Base-by-base conservation (phyloP, 1,139 yeast genomes). In the Wickerhamomyces sp. region DNA sequence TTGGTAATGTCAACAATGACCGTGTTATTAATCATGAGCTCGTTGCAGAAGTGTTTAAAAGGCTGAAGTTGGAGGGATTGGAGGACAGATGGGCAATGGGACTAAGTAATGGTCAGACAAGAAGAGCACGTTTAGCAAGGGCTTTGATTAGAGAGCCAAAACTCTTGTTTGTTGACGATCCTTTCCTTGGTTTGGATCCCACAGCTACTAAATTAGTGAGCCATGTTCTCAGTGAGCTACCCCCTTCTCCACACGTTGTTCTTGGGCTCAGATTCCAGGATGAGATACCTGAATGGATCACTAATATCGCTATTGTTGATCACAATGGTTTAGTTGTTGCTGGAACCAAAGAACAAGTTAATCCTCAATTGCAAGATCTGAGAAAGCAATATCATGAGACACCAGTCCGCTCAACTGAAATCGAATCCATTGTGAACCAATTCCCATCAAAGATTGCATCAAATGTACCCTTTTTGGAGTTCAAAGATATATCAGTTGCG, bases 171-270 rank as follows among this genome's bases (percentile, higher is more conserved):
- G 71, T 92, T 15, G 97, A 92, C 59, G 97, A 92, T 52, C 96
- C 97, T 8, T 89, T 88, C 55, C 64, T 92, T 34, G 98, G 98
- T 0, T 67, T 92, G 22, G 98, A 92, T 54, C 95, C 96, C 0
- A 59, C 63, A 0, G 89, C 94, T 16, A 70, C 89, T 0, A 47
- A 62, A 2, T 63, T 73, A 16, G 86, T 92, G 9, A 76, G 88
- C 24, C 58, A 68, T 0, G 73, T 77, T 13, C 55, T 82, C 31
- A 54, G 58, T 4, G 30, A 37, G 13, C 48, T 68, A 14, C 59
- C 63, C 2, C 72, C 72, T 9, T 48, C 56, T 20, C 67, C 77
- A 38, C 47, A 64, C 44, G 70, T 88, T 7, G 74, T 85, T 2
- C 57, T 90, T 26, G 97, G 97, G 0, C 65, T 89, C 33, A 68